Percentiles rank a stretch among this genome's conserved stretches.
Conservation (phyloP, 2,329 filamentous ascomycete species). For the Colletotrichum kahawae region DNA sequence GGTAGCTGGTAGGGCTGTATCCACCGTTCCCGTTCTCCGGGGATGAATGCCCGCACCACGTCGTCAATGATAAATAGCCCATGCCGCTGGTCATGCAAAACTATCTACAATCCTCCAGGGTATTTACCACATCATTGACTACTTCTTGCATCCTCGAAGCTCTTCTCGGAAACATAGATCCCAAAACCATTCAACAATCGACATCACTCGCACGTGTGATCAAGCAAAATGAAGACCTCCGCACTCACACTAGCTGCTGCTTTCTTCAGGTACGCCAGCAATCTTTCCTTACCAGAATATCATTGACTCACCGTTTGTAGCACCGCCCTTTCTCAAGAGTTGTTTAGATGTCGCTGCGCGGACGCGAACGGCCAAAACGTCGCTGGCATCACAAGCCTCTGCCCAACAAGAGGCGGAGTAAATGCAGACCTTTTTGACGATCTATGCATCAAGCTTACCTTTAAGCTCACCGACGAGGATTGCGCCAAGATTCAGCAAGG, state of each 20-base stretch:
- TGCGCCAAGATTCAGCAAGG: background rate
- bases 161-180: fast-evolving
- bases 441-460: background rate
- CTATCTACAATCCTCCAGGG: background rate
- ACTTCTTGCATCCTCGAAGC: background rate
- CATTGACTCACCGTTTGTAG: background rate
- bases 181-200: background rate
- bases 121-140: background rate
- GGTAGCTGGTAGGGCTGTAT: background rate
- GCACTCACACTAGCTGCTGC: background rate
- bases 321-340: background rate
- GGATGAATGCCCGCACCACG: background rate
- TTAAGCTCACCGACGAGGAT: background rate
- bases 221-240: background rate
- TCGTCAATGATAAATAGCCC: background rate
- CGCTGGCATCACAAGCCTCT: background rate
- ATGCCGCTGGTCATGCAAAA: fast-evolving
- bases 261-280: background rate
- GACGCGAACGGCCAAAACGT: background rate
- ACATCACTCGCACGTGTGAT: fast-evolving
- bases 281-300: fast-evolving
- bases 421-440: background rate
- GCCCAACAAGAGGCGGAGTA: background rate
- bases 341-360: constrained; percentile 3
- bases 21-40: background rate